Conservation (phyloP, 371 early-diverging fungal species). For the Nosema granulosis region DNA sequence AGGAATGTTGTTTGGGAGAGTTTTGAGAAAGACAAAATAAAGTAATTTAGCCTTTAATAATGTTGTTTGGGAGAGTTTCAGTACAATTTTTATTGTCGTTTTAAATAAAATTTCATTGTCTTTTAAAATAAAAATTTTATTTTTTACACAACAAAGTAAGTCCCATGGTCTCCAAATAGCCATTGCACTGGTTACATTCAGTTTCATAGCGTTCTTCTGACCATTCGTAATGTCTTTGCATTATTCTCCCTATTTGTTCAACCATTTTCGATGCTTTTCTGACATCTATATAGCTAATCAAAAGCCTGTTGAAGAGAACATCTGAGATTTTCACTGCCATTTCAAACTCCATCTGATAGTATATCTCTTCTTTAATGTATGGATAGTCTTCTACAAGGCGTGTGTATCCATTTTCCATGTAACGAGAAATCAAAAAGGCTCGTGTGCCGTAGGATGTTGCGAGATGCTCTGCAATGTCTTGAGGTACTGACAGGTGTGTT, state of each 20-base stretch:
- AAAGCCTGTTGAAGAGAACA: conserved; percentile 82
- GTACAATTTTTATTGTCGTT: background rate
- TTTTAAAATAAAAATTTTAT: background rate
- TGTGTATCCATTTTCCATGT: conserved; percentile 57
- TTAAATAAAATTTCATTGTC: background rate
- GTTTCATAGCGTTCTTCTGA: conserved; percentile 4
- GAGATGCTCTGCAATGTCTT: conserved; percentile 84
- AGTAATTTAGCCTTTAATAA: background rate
- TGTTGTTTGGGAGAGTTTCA: background rate
- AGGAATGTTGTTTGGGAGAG: conserved; percentile 31
- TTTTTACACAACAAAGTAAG: conserved; percentile 11
- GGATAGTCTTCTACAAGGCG: conserved; percentile 72
- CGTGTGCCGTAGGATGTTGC: conserved; percentile 85
- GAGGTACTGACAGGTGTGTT: conserved; percentile 82
- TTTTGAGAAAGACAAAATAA: conserved; percentile 7
- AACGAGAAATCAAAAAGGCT: conserved; percentile 67
- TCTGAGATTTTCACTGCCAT: conserved; percentile 83
- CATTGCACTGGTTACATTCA: conserved; percentile 29
- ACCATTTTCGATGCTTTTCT: conserved; percentile 79
- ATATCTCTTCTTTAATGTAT: conserved; percentile 86
- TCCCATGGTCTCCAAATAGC: conserved; percentile 26
- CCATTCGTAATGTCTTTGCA: conserved; percentile 47
- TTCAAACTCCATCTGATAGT: conserved; percentile 82
- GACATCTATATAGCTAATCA: conserved; percentile 86
- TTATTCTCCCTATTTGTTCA: conserved; percentile 76